phyloP scores from a whole-genome alignment of 1,284 basidiomycete genomes.

The Sphagnurus paluster region DNA sequence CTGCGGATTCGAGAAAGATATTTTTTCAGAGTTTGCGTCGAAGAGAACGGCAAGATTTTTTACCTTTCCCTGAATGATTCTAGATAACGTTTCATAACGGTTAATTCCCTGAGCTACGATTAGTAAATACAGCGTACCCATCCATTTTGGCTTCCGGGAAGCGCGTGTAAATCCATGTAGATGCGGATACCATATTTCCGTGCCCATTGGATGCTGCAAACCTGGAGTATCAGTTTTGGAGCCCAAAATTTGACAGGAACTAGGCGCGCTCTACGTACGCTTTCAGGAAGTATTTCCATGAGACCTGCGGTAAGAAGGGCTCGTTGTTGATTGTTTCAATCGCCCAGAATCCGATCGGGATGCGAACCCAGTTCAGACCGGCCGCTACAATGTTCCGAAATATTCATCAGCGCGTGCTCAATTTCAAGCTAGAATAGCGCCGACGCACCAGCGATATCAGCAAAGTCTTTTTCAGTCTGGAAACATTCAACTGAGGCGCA shows the following conservation, averaged over 20 bases:
- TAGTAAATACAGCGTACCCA: no score
- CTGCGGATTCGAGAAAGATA: conserved; percentile 23
- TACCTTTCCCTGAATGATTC: conserved; percentile 48
- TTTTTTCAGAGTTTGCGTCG: background rate
- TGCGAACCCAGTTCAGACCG: conserved; percentile 79
- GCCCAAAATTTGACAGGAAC: background rate
- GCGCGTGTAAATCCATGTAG: conserved; percentile 79
- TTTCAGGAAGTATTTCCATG: conserved; percentile 54
- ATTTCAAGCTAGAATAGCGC: background rate
- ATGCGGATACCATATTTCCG: conserved; percentile 92
- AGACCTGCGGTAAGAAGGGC: conserved; percentile 56
- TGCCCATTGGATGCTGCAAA: conserved; percentile 74
- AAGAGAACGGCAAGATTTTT: conserved; percentile 1
- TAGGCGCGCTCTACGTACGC: conserved; percentile 18
- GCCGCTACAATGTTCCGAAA: conserved; percentile 33
- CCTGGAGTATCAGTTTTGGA: no score
- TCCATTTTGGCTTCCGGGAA: conserved; percentile 76
- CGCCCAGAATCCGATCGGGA: conserved; percentile 83
- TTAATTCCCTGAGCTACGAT: no score
- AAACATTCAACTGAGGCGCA: conserved; percentile 2
- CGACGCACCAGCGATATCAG: conserved; percentile 63
- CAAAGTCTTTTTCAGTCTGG: conserved; percentile 82
- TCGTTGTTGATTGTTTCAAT: conserved; percentile 64
- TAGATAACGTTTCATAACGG: no score
- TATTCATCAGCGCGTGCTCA: background rate